Base-by-base conservation (phyloP, 257 asterid genomes). In the Haberlea rhodopensis region DNA sequence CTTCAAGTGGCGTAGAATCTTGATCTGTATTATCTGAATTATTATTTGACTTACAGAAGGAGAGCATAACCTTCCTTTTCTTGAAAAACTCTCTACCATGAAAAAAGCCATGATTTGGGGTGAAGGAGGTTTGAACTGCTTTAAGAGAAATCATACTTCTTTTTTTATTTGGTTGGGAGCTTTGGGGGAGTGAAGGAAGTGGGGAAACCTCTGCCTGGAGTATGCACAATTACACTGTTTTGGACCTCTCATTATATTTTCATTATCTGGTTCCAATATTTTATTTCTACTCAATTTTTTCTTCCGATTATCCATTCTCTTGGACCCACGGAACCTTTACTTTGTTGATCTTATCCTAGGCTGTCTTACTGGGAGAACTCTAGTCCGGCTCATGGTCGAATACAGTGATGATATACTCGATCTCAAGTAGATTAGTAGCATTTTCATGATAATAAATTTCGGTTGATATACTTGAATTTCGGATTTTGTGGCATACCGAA, bases 81-180 rank as follows among this genome's bases (percentile, higher is more conserved):
- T 69, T 76, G n/a, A 78, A 67, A 37, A 57, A 7, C 15, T 75
- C 71, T 53, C 62, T 73, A 72, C 66, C 78, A 26, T 71, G 80
- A 68, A 82, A 65, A 60, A 57, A 51, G 22, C 54, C 79, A 40
- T 81, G 64, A n/a, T n/a, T n/a, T n/a, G 73, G 81, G 34, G 69
- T 72, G 75, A 85, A 76, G 43, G 83, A 59, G 58, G 84, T 76
- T 74, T 79, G 96, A 65, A 92, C 76, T 77, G 80, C 62, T 79
- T 87, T 77, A 10, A 85, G 78, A 52, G 87, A 78, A 69, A 87
- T 76, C 97, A 89, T 89, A 16, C 34, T 61, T 3, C 22, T 54
- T 60, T 43, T 61, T 34, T 56, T 24, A 4, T 24, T 53, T 46
- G 51, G n/a, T 59, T 54, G 76, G 32, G 45, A 37, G 11, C 16